These are phyloP conservation scores for Yamadazyma takamatsuzukensis DNA, from an alignment of 805 yeast species.

Conservation along the genomic window DNA sequence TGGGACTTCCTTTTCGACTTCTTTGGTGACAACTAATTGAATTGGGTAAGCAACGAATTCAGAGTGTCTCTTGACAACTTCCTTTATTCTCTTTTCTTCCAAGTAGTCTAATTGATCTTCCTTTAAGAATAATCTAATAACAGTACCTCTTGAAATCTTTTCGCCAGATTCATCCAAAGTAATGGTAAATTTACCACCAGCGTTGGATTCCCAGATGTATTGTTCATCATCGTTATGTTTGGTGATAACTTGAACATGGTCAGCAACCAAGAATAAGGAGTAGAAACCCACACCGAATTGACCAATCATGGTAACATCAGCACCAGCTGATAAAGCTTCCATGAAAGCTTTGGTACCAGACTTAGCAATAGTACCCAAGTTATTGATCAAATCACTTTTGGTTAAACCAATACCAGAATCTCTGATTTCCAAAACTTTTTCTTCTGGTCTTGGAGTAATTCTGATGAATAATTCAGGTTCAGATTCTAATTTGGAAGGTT, in stretches of 20 bases:
- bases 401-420: slow-evolving; percentile 99
- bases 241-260: slow-evolving; percentile 96
- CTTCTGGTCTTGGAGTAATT: slow-evolving; percentile 94
- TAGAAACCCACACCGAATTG: slow-evolving; percentile 99
- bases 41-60: slow-evolving; percentile 99
- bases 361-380: slow-evolving; percentile 99
- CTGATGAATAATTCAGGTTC: slow-evolving; percentile 97
- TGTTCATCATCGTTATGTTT: slow-evolving; percentile 99
- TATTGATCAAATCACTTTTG: slow-evolving; percentile 97
- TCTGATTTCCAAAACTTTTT: slow-evolving; percentile 91
- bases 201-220: slow-evolving; percentile 99
- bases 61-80: slow-evolving; percentile 98
- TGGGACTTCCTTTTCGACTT: slow-evolving; percentile 97
- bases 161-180: slow-evolving; percentile 85
- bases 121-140: slow-evolving; percentile 92
- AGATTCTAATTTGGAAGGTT: slow-evolving; percentile 85
- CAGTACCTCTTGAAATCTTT: slow-evolving; percentile 90
- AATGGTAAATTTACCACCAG: slow-evolving; percentile 99
- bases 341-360: slow-evolving; percentile 99
- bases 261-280: slow-evolving; percentile 98
- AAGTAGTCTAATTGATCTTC: slow-evolving; percentile 98
- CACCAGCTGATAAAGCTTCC: slow-evolving; percentile 99
- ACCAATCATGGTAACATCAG: slow-evolving; percentile 99
- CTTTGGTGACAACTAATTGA: slow-evolving; percentile 96
- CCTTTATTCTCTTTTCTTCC: slow-evolving; percentile 99